Percentiles rank a stretch among this genome's conserved stretches.
Evolutionary conservation across 768 basidiomycete species (phyloP).

Genomic region (Rhodocollybia butyracea): DNA sequence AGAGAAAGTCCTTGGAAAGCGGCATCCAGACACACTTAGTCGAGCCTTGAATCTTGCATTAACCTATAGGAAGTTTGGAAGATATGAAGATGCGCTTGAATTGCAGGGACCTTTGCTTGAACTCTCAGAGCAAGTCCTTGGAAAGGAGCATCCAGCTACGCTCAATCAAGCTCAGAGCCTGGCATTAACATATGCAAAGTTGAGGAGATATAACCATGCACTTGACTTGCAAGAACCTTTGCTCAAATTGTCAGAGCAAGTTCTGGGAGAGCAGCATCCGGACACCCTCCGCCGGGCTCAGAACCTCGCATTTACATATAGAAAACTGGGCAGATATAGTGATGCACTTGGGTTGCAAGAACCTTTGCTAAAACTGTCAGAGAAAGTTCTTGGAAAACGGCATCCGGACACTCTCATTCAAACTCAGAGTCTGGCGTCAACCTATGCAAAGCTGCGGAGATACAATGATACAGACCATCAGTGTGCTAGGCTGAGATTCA

Average conservation of each 20-base stretch:
- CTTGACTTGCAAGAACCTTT: background rate
- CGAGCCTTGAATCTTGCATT: background rate
- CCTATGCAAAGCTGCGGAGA: no score
- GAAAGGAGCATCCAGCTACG: constrained; percentile 2
- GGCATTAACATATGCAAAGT: background rate
- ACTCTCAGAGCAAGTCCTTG: background rate
- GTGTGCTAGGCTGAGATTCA: no score
- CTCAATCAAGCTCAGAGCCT: no score
- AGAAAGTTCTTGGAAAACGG: background rate
- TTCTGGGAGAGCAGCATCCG: background rate
- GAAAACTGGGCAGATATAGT: background rate
- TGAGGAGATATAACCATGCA: background rate
- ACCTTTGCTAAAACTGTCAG: background rate
- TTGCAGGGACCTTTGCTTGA: background rate
- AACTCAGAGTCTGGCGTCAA: no score
- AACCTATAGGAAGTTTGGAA: background rate
- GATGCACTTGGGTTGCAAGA: background rate
- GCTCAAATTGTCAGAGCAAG: background rate
- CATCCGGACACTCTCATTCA: no score
- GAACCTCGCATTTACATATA: background rate
- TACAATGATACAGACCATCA: no score
- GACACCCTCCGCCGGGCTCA: background rate
- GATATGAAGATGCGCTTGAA: background rate
- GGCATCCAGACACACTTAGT: constrained; percentile 4
- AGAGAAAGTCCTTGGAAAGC: background rate